These are phyloP conservation scores for Kluyveromyces marxianus DNA, from an alignment of 1,139 yeast species.

Conservation along the genomic window DNA sequence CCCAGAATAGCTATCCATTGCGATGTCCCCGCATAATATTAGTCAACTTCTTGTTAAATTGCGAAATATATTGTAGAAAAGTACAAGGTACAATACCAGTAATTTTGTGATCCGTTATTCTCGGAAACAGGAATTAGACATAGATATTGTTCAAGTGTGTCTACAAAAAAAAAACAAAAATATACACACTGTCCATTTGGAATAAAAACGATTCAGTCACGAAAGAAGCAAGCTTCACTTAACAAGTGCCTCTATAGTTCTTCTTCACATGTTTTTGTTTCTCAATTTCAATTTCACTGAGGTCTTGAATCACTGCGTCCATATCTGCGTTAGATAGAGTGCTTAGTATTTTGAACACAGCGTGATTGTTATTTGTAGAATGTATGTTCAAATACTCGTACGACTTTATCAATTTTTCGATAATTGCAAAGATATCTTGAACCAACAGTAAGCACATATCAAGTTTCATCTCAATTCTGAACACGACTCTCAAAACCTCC, in stretches of 20 bases:
- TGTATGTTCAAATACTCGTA: conserved; percentile 32
- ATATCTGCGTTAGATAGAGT: conserved; percentile 19
- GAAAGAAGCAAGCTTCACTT: neutral
- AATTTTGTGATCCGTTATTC: no score
- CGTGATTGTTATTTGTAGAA: conserved; percentile 11
- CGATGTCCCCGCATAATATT: no score
- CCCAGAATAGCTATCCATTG: no score
- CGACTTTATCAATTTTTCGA: conserved; percentile 46
- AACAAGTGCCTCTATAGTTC: conserved; percentile 27
- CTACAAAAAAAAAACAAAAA: no score
- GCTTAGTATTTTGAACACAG: conserved; percentile 12
- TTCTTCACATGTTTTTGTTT: conserved; percentile 9
- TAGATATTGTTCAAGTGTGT: no score
- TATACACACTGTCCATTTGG: neutral
- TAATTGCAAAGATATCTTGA: conserved; percentile 51
- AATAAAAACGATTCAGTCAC: neutral
- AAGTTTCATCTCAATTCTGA: conserved; percentile 61
- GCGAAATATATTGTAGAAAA: no score
- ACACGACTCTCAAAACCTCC: conserved; percentile 81
- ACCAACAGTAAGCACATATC: conserved; percentile 68
- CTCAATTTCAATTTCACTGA: conserved; percentile 8
- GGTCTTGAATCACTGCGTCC: conserved; percentile 20
- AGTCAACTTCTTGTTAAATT: no score
- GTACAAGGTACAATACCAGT: no score
- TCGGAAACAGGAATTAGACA: no score